These are phyloP conservation scores for Hanseniaspora nectarophila DNA, from an alignment of 805 yeast species.

Conservation along the genomic window DNA sequence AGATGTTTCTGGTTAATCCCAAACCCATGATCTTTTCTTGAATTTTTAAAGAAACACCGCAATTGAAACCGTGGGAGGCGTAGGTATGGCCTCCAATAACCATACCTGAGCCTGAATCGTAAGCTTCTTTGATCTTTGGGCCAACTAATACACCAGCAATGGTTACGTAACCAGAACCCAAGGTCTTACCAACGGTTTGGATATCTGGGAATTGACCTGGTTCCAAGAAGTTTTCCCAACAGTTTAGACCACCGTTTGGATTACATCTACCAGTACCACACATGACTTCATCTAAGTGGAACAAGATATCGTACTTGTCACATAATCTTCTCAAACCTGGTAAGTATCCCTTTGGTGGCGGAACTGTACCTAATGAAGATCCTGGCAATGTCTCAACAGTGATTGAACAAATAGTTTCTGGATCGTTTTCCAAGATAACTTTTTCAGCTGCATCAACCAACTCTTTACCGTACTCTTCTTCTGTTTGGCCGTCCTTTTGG, in stretches of 20 bases:
- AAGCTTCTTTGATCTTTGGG: conserved; percentile 31
- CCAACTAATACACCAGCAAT: conserved; percentile 36
- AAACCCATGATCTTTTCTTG: conserved; percentile 32
- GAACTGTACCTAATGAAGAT: conserved; percentile 35
- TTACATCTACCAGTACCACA: conserved; percentile 43
- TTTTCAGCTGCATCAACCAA: conserved; percentile 34
- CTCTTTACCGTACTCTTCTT: conserved; percentile 31
- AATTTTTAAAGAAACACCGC: conserved; percentile 37
- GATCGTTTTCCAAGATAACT: conserved; percentile 33
- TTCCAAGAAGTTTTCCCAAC: conserved; percentile 36
- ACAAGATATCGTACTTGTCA: conserved; percentile 39
- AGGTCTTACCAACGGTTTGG: conserved; percentile 39
- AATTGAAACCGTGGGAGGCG: conserved; percentile 38
- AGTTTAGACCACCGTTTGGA: conserved; percentile 34
- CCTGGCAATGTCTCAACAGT: conserved; percentile 38
- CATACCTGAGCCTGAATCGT: conserved; percentile 31
- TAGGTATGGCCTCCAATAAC: conserved; percentile 41
- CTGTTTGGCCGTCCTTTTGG: conserved; percentile 28
- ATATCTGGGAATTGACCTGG: conserved; percentile 36
- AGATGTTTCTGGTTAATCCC: conserved; percentile 32
- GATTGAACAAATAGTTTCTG: conserved; percentile 34
- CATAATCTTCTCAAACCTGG: conserved; percentile 37
- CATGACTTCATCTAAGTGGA: conserved; percentile 46
- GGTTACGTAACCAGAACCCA: conserved; percentile 40
- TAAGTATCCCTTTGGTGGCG: conserved; percentile 37